Percentiles rank a stretch among this genome's conserved stretches.
phyloP scores from a whole-genome alignment of 257 asterid genomes.

The Solanum piurae region DNA sequence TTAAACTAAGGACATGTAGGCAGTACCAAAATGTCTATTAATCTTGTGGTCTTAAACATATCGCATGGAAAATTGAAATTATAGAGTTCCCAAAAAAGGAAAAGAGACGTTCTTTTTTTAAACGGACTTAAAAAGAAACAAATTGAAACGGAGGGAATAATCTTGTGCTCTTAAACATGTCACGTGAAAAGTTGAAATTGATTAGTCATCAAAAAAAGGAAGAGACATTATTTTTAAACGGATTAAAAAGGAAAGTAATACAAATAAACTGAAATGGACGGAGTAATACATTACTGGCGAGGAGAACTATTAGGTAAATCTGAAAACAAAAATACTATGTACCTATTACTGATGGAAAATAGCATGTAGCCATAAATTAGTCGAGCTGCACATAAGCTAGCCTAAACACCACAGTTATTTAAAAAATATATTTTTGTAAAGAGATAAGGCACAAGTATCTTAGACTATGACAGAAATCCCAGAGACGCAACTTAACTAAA shows the following conservation, averaged over 20 bases:
- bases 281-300: not conserved
- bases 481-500: too few relatives aligned
- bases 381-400: not conserved
- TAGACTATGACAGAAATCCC: fast-evolving
- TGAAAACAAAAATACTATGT: not conserved
- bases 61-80: not conserved
- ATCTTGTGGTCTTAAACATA: not conserved
- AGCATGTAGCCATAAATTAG: not conserved
- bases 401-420: not conserved
- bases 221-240: not conserved
- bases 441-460: not conserved
- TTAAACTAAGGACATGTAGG: not conserved
- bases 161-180: not conserved
- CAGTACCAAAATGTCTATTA: not conserved
- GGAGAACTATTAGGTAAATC: not conserved
- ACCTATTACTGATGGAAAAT: not conserved
- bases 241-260: not conserved
- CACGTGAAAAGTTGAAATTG: not conserved
- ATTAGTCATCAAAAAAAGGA: not conserved
- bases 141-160: not conserved
- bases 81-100: not conserved
- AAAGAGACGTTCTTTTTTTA: not conserved
- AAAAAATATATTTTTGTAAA: too few relatives aligned
- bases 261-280: not conserved
- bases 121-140: not conserved